Conservation (phyloP, 805 yeast species). For the baker's yeast (Saccharomyces cerevisiae) region DNA sequence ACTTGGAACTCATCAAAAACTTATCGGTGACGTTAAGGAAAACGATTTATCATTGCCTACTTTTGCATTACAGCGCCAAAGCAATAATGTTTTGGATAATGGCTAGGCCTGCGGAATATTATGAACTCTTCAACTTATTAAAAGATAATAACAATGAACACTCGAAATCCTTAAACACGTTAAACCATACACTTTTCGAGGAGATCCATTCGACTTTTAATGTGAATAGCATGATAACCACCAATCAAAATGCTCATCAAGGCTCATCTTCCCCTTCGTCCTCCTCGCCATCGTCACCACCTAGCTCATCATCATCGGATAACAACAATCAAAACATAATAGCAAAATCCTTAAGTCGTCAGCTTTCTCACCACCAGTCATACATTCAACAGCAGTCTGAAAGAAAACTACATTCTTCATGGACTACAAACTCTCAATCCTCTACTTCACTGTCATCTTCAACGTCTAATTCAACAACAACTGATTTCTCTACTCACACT, state of each 20-base stretch:
- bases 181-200: conserved; percentile 15
- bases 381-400: background rate
- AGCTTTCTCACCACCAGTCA: background rate
- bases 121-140: conserved; percentile 15
- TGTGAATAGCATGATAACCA: conserved; percentile 13
- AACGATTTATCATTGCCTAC: conserved; percentile 38
- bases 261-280: background rate
- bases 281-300: background rate
- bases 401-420: background rate
- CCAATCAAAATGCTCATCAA: conserved; percentile 1
- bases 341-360: background rate
- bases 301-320: background rate
- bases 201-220: conserved; percentile 21
- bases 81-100: conserved; percentile 43
- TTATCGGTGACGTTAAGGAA: conserved; percentile 34
- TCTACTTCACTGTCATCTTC: conserved; percentile 1
- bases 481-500: background rate
- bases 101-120: conserved; percentile 40
- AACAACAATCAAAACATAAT: background rate
- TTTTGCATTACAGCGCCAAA: conserved; percentile 40
- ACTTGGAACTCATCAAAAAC: conserved; percentile 35
- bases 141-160: conserved; percentile 3
- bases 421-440: background rate
- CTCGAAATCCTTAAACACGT: conserved; percentile 2
- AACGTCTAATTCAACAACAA: background rate